phyloP scores from a whole-genome alignment of 805 yeast genomes.

The Cyberlindnera petersonii region DNA sequence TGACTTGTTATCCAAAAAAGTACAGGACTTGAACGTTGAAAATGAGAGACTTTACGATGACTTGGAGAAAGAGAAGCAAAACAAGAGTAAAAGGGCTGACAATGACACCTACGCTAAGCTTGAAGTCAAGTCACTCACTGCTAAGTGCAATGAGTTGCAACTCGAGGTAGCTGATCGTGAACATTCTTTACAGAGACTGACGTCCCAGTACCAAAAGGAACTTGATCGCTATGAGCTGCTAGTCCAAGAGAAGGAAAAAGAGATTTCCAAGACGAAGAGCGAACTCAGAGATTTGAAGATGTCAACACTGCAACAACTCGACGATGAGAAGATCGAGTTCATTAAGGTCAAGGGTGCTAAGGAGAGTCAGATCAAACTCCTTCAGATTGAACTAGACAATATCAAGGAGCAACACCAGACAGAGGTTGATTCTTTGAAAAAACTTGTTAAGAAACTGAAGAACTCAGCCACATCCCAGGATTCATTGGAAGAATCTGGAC shows the following conservation, averaged over 20 bases:
- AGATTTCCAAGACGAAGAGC: constrained; percentile 31
- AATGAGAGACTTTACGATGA: constrained; percentile 35
- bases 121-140: constrained; percentile 37
- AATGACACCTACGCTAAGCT: constrained; percentile 30
- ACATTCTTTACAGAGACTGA: constrained; percentile 18
- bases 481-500: neutral
- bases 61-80: constrained; percentile 30
- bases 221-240: constrained; percentile 21
- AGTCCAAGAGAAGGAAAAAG: constrained; percentile 35
- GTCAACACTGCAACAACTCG: constrained; percentile 29
- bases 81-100: constrained; percentile 13
- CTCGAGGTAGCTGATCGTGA: constrained; percentile 26
- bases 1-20: constrained; percentile 28
- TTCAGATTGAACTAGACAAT: constrained; percentile 37
- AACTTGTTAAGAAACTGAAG: constrained; percentile 18
- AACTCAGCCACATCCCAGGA: constrained; percentile 11
- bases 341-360: constrained; percentile 34
- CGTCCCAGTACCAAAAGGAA: constrained; percentile 22
- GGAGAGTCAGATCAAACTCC: constrained; percentile 36
- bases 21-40: constrained; percentile 35
- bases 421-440: constrained; percentile 34
- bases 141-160: constrained; percentile 33
- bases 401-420: constrained; percentile 34
- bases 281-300: constrained; percentile 33
- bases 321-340: constrained; percentile 35